Percentiles rank a stretch among this genome's conserved stretches.
Conservation (phyloP, 768 basidiomycete genomes). For the Thelephora ganbajun region DNA sequence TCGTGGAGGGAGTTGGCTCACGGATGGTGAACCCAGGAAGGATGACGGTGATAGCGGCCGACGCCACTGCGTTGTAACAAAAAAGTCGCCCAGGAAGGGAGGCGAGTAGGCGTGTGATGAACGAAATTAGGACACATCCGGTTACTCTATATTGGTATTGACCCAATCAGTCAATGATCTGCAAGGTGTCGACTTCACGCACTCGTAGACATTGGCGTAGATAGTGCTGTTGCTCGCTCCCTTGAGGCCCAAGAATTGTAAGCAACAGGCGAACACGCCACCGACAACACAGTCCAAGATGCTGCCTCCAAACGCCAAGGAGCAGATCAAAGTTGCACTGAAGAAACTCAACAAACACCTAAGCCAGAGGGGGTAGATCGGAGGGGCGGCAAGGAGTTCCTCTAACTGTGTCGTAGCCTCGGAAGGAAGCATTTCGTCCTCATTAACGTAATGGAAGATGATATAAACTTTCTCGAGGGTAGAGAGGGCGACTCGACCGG, state of each 20-base stretch:
- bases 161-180: neutral
- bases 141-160: conserved; percentile 43
- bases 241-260: conserved; percentile 72
- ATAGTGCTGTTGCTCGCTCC: conserved; percentile 76
- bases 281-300: conserved; percentile 76
- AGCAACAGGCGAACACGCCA: conserved; percentile 47
- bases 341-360: conserved; percentile 68
- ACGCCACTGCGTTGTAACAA: conserved; percentile 85
- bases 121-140: conserved; percentile 72
- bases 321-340: conserved; percentile 71
- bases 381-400: conserved; percentile 43
- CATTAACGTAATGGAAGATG: conserved; percentile 76
- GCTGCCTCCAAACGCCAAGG: conserved; percentile 69
- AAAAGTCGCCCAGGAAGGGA: conserved; percentile 63
- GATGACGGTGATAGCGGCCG: conserved; percentile 82
- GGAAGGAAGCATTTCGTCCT: conserved; percentile 64
- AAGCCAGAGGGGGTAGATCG: conserved; percentile 51
- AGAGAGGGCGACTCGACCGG: conserved; percentile 69
- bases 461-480: conserved; percentile 70
- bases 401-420: conserved; percentile 61
- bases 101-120: conserved; percentile 66
- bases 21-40: conserved; percentile 78
- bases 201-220: conserved; percentile 97
- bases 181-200: conserved; percentile 18
- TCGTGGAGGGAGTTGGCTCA: conserved; percentile 22